Evolutionary conservation across 306 rosid species (phyloP), one percentile per base, ranked within the genome.

Genomic region (Abrus pulchellus): DNA sequence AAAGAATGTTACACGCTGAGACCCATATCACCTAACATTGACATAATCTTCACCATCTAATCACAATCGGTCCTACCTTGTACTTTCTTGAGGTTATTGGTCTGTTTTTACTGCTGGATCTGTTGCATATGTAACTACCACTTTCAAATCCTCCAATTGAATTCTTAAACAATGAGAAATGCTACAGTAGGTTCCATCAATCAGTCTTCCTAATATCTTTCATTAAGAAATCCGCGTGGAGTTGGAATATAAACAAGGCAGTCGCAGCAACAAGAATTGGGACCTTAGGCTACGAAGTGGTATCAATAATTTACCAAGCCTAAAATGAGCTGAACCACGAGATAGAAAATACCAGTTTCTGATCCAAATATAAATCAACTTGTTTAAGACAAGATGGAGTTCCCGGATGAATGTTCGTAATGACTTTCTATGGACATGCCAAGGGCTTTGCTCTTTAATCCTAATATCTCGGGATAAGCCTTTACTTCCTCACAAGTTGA

Each of bases 141-240:
- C 68, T 78, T 56, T 68, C 70, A 57, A 72, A 61, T 32, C 84
- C 79, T 72, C 59, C 52, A 40, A 52, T 62, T 72, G 84, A 80
- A 72, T 72, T 57, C 78, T 40, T 41, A 4, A 56, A 56, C 33
- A 44, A 36, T 49, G 36, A 49, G 41, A 13, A 67, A 59, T 79
- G 63, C 14, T 45, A 34, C 11, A 34, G 14, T 27, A 3, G 71
- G 63, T 59, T 43, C 41, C 36, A 45, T 48, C 65, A 66, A 8
- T 60, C 45, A 48, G 20, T 27, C 77, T 41, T 66, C 64, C 56
- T 45, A 9, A 36, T 29, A 78, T 69, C 66, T 34, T 78, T 68
- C 57, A 32, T 61, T 9, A 29, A 71, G 69, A 74, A 80, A 6
- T 45, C 80, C 40, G 1, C 6, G 9, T 47, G 29, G 49, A 40